These are phyloP conservation scores for Arthrobotrys pseudoclavata DNA, from an alignment of 2,329 filamentous ascomycete genomes.

Conservation along the genomic window DNA sequence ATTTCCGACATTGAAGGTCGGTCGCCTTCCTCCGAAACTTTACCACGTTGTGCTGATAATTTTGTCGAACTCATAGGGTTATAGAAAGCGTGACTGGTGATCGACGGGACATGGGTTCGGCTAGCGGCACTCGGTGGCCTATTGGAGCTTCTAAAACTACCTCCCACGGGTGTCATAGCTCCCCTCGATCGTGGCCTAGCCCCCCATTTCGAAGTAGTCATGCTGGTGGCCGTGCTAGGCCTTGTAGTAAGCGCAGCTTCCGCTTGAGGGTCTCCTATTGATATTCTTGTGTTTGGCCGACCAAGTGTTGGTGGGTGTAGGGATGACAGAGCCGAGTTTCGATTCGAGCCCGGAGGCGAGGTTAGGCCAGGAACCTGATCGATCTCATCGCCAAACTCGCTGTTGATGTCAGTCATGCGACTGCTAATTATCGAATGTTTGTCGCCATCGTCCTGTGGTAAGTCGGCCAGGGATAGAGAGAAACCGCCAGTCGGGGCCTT, in stretches of 20 bases:
- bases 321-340: constrained; percentile 61
- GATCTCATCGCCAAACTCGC: constrained; percentile 70
- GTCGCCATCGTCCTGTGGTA: constrained; percentile 66
- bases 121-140: constrained; percentile 78
- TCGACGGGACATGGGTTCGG: constrained; percentile 87
- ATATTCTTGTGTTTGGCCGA: constrained; percentile 63
- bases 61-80: constrained; percentile 96
- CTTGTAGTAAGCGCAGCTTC: constrained; percentile 62
- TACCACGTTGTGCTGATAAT: constrained; percentile 87
- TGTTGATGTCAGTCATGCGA: constrained; percentile 76
- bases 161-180: constrained; percentile 62
- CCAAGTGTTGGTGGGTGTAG: constrained; percentile 59
- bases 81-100: constrained; percentile 92
- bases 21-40: constrained; percentile 67
- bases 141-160: constrained; percentile 66
- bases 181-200: constrained; percentile 62
- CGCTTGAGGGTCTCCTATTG: constrained; percentile 62
- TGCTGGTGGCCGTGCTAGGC: constrained; percentile 63
- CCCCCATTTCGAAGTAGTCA: constrained; percentile 61
- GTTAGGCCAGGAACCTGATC: constrained; percentile 71
- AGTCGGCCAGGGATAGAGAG: constrained; percentile 65
- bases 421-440: constrained; percentile 78
- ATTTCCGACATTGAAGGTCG: constrained; percentile 60
- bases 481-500: constrained; percentile 60
- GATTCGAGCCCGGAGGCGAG: constrained; percentile 65